Evolutionary conservation across 2,329 filamentous ascomycete genomes (phyloP).

Genomic region (Podosphaera leucotricha): DNA sequence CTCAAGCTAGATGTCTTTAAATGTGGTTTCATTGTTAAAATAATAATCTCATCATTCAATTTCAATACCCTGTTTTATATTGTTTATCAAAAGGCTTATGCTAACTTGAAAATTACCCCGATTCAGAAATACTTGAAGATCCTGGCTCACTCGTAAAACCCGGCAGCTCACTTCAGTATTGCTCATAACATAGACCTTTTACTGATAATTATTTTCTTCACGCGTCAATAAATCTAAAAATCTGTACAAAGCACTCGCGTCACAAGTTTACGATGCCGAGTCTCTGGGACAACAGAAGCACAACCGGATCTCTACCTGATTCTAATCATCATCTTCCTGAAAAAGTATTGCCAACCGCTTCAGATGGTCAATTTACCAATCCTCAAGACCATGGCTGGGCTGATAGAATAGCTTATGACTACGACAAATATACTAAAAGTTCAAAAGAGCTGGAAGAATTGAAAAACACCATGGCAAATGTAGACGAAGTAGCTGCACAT

Average conservation of each 20-base stretch:
- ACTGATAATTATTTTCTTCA: neutral
- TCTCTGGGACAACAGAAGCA: constrained; percentile 9
- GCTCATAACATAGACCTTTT: neutral
- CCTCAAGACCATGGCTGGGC: constrained; percentile 16
- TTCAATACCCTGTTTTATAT: too few relatives aligned
- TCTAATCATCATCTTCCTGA: neutral
- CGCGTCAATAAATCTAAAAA: neutral
- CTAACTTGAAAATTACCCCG: neutral
- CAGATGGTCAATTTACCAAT: constrained; percentile 3
- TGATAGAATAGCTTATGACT: constrained; percentile 12
- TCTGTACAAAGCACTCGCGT: neutral
- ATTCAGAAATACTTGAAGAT: neutral
- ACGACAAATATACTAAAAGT: constrained; percentile 13
- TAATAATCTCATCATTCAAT: too few relatives aligned
- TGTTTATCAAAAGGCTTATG: neutral
- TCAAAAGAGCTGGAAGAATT: constrained; percentile 10
- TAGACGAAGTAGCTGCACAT: constrained; percentile 1
- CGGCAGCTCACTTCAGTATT: neutral
- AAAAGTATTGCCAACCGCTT: neutral
- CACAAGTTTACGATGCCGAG: neutral
- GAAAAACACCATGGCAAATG: neutral
- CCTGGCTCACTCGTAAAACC: neutral
- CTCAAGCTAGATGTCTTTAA: too few relatives aligned
- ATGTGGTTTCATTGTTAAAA: too few relatives aligned
- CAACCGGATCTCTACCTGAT: constrained; percentile 16